Evolutionary conservation across 1,139 yeast species (phyloP).

Genomic region (Taiozyma sp.): DNA sequence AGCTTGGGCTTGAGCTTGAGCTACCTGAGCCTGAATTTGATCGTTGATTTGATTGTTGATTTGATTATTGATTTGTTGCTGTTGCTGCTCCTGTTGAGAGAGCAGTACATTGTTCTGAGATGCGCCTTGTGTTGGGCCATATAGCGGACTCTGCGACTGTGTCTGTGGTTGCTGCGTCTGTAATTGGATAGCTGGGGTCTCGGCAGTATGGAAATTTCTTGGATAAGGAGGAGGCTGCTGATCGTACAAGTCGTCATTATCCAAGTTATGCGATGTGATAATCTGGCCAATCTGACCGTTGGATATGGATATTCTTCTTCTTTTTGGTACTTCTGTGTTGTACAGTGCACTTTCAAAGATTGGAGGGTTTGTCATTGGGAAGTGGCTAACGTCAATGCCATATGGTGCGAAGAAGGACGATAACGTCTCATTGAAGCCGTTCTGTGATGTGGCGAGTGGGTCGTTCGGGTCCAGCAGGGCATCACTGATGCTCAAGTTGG

Average conservation of each 20-base stretch:
- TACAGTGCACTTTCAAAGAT: slow-evolving; percentile 49
- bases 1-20: not conserved
- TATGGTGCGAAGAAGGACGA: slow-evolving; percentile 34
- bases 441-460: slow-evolving; percentile 32
- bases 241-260: slow-evolving; percentile 27
- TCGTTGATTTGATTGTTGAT: too few relatives aligned
- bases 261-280: slow-evolving; percentile 23
- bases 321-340: slow-evolving; percentile 36
- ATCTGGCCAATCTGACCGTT: slow-evolving; percentile 77
- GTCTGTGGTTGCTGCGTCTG: not conserved
- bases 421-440: slow-evolving; percentile 32
- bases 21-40: not conserved
- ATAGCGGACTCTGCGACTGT: not conserved
- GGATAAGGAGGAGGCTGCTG: slow-evolving; percentile 31
- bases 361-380: slow-evolving; percentile 64
- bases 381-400: slow-evolving; percentile 35
- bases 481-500: not conserved
- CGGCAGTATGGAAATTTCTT: slow-evolving; percentile 5
- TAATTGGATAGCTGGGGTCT: not conserved
- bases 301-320: slow-evolving; percentile 66
- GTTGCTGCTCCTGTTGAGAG: too few relatives aligned
- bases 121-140: too few relatives aligned
- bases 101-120: too few relatives aligned
- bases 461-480: slow-evolving; percentile 8
- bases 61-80: too few relatives aligned